Conservation (phyloP, 2,329 filamentous ascomycete genomes). For the Fusarium sp. region DNA sequence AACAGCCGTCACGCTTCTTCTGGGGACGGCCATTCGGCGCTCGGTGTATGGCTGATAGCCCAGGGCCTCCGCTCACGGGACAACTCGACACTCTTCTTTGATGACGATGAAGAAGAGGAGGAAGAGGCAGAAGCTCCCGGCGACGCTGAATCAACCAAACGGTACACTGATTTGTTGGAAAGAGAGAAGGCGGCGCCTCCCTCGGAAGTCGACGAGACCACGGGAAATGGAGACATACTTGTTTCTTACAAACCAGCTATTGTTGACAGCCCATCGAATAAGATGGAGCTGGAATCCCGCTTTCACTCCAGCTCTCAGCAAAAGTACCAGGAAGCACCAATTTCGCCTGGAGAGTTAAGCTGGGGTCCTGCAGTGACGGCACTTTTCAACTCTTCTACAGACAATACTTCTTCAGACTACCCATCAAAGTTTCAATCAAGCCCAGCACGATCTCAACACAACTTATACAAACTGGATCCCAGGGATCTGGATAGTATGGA, state of each 20-base stretch:
- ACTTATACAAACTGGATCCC: slow-evolving; percentile 50
- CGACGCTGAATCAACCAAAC: not conserved
- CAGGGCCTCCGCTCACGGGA: slow-evolving; percentile 52
- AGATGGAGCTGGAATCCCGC: not conserved
- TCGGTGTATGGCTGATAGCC: slow-evolving; percentile 57
- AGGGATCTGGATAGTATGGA: slow-evolving; percentile 55
- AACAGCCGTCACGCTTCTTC: slow-evolving; percentile 51
- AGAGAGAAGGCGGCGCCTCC: not conserved
- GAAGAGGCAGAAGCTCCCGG: not conserved
- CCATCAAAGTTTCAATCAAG: slow-evolving; percentile 55
- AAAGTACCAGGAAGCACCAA: not conserved
- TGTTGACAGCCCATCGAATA: not conserved
- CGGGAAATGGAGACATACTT: not conserved
- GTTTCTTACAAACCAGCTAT: not conserved
- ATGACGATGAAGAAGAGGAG: slow-evolving; percentile 37
- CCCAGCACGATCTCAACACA: slow-evolving; percentile 47
- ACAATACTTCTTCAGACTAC: slow-evolving; percentile 54
- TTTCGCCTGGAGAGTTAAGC: slow-evolving; percentile 13
- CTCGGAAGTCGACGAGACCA: not conserved
- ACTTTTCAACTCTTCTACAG: slow-evolving; percentile 33
- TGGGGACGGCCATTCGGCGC: slow-evolving; percentile 54
- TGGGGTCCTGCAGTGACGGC: slow-evolving; percentile 31
- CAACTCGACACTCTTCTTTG: slow-evolving; percentile 40
- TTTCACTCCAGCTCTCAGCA: not conserved
- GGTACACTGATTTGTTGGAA: not conserved